Percentiles rank a stretch among this genome's conserved stretches.
Conservation (phyloP, 1,284 basidiomycete species). For the Blastosporella zonata region DNA sequence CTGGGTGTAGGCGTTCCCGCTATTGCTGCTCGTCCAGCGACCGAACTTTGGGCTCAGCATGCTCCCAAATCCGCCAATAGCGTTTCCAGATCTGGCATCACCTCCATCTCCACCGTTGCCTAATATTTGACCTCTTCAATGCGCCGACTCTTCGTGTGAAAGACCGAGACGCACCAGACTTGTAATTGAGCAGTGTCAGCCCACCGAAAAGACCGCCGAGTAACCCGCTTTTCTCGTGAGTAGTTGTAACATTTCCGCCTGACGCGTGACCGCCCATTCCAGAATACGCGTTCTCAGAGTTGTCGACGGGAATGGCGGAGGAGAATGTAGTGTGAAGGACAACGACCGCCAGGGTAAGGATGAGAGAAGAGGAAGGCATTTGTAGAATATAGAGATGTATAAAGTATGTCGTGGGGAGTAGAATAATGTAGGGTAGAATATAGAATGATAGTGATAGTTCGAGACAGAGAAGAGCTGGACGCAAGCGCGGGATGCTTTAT, state of each 20-base stretch:
- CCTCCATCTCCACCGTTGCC: slow-evolving; percentile 31
- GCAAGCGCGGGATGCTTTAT: slow-evolving; percentile 17
- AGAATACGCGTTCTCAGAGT: slow-evolving; percentile 24
- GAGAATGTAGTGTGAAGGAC: slow-evolving; percentile 21
- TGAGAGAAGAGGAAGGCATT: slow-evolving; percentile 27
- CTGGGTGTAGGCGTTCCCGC: slow-evolving; percentile 28
- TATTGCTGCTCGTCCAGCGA: slow-evolving; percentile 9
- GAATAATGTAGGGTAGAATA: slow-evolving; percentile 10
- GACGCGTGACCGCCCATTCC: slow-evolving; percentile 29
- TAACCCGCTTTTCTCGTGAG: background rate
- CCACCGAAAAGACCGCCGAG: background rate
- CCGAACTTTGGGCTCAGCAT: background rate
- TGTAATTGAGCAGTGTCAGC: slow-evolving; percentile 4
- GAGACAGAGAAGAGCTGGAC: slow-evolving; percentile 17
- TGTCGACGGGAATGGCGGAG: slow-evolving; percentile 27
- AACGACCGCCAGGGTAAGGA: slow-evolving; percentile 25
- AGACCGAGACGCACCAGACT: slow-evolving; percentile 17
- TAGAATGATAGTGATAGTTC: slow-evolving; percentile 19
- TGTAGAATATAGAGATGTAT: slow-evolving; percentile 19
- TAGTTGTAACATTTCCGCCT: slow-evolving; percentile 28
- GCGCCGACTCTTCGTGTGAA: background rate
- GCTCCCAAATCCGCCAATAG: slow-evolving; percentile 7
- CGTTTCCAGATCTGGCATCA: slow-evolving; percentile 23
- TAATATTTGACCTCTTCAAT: too few species aligned
- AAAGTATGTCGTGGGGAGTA: slow-evolving; percentile 12